Percentiles rank a stretch among this genome's conserved stretches.
These are phyloP conservation scores for Rhodotorula sp. DNA, from an alignment of 1,284 basidiomycete genomes.

Conservation along the genomic window DNA sequence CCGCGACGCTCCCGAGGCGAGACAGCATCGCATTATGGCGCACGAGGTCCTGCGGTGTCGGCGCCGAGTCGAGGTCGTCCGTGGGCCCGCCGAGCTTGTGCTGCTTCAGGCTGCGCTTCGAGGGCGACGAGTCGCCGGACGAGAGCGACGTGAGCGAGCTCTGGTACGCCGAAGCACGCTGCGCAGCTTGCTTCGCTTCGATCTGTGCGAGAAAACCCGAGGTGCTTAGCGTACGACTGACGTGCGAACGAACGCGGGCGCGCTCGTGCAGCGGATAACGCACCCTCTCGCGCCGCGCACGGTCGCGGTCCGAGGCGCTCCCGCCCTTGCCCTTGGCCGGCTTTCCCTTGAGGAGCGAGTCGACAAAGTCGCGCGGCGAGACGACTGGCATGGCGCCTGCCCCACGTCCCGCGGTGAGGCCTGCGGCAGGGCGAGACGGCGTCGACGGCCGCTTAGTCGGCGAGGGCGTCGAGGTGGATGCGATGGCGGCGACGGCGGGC, in stretches of 20 bases:
- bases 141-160: conserved; percentile 29
- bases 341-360: conserved; percentile 22
- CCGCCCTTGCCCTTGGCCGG: conserved; percentile 7
- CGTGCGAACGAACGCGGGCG: too few species aligned
- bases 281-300: conserved; percentile 25
- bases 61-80: not conserved
- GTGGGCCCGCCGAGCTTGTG: not conserved
- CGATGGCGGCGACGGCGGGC: conserved; percentile 24
- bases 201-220: conserved; percentile 6
- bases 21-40: conserved; percentile 31
- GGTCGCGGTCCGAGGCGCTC: conserved; percentile 23
- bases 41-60: conserved; percentile 20
- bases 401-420: too few species aligned
- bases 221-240: not conserved
- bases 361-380: conserved; percentile 27
- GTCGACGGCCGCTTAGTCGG: not conserved
- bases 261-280: not conserved
- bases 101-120: conserved; percentile 32
- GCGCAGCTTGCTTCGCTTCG: conserved; percentile 30
- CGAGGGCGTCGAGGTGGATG: conserved; percentile 26
- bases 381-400: conserved; percentile 15
- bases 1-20: conserved; percentile 34
- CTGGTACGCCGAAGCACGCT: conserved; percentile 30
- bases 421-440: not conserved
- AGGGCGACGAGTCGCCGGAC: conserved; percentile 18